These are phyloP conservation scores for Acanthamoeba lenticulata DNA, from an alignment of 208 protist genomes.

Conservation along the genomic window DNA sequence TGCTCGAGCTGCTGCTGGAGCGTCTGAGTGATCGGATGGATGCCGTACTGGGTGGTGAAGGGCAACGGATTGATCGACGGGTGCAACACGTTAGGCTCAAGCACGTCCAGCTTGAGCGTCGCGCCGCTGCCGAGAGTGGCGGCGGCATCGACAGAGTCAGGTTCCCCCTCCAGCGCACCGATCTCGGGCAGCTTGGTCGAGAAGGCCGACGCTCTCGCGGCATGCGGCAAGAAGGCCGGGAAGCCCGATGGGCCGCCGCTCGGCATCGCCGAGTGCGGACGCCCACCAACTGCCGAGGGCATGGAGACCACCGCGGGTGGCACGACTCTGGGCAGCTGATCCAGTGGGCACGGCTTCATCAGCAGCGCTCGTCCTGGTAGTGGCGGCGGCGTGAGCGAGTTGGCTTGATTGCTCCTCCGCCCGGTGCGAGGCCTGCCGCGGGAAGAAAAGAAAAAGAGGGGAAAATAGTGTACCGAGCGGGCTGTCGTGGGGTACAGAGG, in stretches of 20 bases:
- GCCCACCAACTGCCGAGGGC: not conserved
- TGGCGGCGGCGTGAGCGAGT: not conserved
- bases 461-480: not conserved
- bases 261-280: not conserved
- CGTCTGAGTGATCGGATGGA: constrained; percentile 36
- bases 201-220: not conserved
- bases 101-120: not conserved
- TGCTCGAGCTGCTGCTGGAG: not conserved
- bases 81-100: constrained; percentile 11
- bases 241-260: not conserved
- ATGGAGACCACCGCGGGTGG: not conserved
- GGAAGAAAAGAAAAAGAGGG: not conserved
- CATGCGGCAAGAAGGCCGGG: not conserved
- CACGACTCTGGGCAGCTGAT: constrained; percentile 36
- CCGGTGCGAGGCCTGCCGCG: not conserved
- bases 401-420: too few species aligned
- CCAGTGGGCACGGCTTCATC: constrained; percentile 44
- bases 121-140: not conserved
- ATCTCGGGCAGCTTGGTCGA: constrained; percentile 64
- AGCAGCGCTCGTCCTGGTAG: not conserved
- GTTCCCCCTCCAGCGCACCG: not conserved
- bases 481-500: not conserved
- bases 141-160: too few species aligned
- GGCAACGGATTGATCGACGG: constrained; percentile 20
- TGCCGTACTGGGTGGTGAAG: constrained; percentile 50